A percentile compares a stretch with the other conserved stretches of the same genome.
Conservation (phyloP, 2,329 filamentous ascomycete species). For the Tolypocladium tundrense region DNA sequence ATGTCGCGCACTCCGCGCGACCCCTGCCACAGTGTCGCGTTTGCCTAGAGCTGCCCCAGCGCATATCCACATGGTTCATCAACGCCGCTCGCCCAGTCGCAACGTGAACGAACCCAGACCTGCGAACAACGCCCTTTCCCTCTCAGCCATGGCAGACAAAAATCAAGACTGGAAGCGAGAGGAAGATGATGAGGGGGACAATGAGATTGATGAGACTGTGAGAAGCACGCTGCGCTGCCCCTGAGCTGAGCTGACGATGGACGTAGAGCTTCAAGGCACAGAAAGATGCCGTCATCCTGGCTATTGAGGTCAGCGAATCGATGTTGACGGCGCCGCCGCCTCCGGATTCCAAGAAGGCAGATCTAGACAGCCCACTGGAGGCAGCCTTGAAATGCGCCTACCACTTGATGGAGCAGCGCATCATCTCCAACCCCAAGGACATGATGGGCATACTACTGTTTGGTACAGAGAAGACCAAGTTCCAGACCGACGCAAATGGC, state of each 20-base stretch:
- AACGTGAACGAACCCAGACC: not conserved
- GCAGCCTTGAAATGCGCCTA: slow-evolving; percentile 92
- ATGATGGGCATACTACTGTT: slow-evolving; percentile 96
- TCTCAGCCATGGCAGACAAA: slow-evolving; percentile 18
- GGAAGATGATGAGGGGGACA: slow-evolving; percentile 55
- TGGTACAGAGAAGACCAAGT: slow-evolving; percentile 77
- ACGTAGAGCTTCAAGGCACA: slow-evolving; percentile 73
- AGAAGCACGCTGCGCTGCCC: slow-evolving; percentile 6
- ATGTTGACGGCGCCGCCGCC: slow-evolving; percentile 66
- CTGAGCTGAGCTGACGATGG: not conserved
- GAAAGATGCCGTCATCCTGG: slow-evolving; percentile 97
- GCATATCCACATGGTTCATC: not conserved
- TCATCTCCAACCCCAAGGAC: slow-evolving; percentile 91
- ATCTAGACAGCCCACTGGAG: slow-evolving; percentile 65
- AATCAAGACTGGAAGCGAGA: slow-evolving; percentile 35
- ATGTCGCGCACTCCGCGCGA: slow-evolving; percentile 15
- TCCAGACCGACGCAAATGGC: slow-evolving; percentile 56
- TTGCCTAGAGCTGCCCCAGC: slow-evolving; percentile 18
- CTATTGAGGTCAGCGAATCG: slow-evolving; percentile 80
- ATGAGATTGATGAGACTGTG: slow-evolving; percentile 53
- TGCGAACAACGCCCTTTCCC: slow-evolving; percentile 1
- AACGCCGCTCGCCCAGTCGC: not conserved
- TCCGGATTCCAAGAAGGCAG: slow-evolving; percentile 62
- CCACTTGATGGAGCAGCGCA: slow-evolving; percentile 92
- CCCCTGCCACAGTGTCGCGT: slow-evolving; percentile 16